Evolutionary conservation across 2,329 filamentous ascomycete genomes (phyloP).

Genomic region (Chalara sp.): DNA sequence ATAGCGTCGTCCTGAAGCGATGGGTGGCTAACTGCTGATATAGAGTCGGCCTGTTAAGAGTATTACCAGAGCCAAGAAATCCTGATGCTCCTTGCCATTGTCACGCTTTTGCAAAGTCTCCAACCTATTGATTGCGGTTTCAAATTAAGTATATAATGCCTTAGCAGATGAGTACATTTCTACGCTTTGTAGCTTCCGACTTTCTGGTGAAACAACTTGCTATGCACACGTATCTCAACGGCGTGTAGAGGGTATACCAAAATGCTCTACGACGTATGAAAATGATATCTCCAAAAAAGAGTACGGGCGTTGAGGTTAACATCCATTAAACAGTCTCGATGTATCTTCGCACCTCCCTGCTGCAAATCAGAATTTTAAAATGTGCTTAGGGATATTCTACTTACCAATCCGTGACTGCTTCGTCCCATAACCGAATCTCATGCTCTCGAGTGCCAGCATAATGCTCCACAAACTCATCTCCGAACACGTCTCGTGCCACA

Average conservation of each 20-base stretch:
- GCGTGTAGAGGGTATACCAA: not conserved
- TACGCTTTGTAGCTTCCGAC: not conserved
- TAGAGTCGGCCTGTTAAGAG: too few species aligned
- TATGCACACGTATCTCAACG: not conserved
- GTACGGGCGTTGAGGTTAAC: not conserved
- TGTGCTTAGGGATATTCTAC: constrained; percentile 29
- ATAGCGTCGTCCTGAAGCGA: too few species aligned
- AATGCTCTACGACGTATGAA: not conserved
- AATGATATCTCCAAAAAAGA: not conserved
- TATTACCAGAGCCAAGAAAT: too few species aligned
- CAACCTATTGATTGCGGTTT: too few species aligned
- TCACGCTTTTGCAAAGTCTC: too few species aligned
- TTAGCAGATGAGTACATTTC: not conserved
- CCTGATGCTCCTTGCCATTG: too few species aligned
- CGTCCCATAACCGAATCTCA: constrained; percentile 85
- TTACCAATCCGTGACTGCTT: constrained; percentile 94
- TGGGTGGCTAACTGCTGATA: too few species aligned
- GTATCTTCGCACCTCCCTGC: constrained; percentile 69
- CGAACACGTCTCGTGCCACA: constrained; percentile 88
- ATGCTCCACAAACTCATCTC: constrained; percentile 92
- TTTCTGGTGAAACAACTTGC: too few species aligned
- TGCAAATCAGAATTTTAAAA: constrained; percentile 9
- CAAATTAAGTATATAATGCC: not conserved
- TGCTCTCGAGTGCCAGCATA: constrained; percentile 89
- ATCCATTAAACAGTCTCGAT: constrained; percentile 52